Base-by-base conservation (phyloP, 208 protist species). In the Trichomonas vaginalis region DNA sequence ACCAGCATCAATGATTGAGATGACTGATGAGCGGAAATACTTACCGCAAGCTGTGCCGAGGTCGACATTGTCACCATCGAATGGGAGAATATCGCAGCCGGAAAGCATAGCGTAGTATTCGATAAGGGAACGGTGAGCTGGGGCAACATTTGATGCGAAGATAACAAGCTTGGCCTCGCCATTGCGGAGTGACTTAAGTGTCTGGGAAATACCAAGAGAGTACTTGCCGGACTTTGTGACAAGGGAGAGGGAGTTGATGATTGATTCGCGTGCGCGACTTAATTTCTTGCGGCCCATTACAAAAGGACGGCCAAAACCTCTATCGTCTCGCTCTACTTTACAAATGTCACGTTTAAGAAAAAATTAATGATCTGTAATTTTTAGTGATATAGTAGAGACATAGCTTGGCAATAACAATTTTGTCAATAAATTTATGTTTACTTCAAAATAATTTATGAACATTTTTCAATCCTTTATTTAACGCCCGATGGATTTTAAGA, bases 41-140 rank as follows among this genome's bases (percentile, higher is more conserved):
- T 99, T 99, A 97, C 99, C 99, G 97, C 99, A 99, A 61, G 99
- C 98, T 32, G 99, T 99, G 49, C 99, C 99, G 42, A 99, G 98
- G 96, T 99, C 99, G 95, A 99, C 98, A 98, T 98, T 98, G 97
- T 97, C 86, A 47, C 86, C 86, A 56, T 92, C 86, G 15, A 92
- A 92, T 56, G 86, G 86, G 17, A 92, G 45, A 27, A 92, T 92
- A 39, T 92, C 86, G 15, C 86, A 92, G 97, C 99, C 99, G 97
- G 98, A 98, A 96, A 99, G 98, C 97, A 99, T 99, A 97, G 99
- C 99, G 98, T 99, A 99, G 98, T 99, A 99, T 98, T 99, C 99
- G 95, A 99, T 98, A 98, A 99, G 98, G 15, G 99, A 99, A 97
- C 99, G 99, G 96, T 98, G 98, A 80, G 99, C 97, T 48, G 99